phyloP scores from a whole-genome alignment of 1,284 basidiomycete species.

The Exobasidium cylindrosporum region DNA sequence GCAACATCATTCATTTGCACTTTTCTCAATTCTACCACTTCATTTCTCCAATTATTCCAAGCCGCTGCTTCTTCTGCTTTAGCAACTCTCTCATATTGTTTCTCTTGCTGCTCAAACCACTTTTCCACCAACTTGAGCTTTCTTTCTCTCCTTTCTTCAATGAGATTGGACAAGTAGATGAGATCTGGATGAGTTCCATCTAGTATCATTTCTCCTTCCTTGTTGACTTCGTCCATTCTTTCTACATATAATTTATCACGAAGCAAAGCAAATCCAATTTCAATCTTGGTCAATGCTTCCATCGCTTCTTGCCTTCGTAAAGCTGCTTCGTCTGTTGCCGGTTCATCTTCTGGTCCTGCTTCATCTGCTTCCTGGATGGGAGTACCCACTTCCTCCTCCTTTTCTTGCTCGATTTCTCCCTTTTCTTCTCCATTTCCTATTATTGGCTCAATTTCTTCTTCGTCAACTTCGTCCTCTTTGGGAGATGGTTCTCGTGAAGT shows the following conservation, averaged over 20 bases:
- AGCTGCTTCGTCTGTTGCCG: slow-evolving; percentile 44
- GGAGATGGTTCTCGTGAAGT: slow-evolving; percentile 3
- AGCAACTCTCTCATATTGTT: slow-evolving; percentile 69
- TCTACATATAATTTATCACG: slow-evolving; percentile 62
- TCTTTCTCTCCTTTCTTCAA: slow-evolving; percentile 53
- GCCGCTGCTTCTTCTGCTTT: slow-evolving; percentile 64
- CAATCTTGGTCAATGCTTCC: slow-evolving; percentile 61
- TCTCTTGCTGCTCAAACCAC: slow-evolving; percentile 64
- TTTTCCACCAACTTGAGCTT: slow-evolving; percentile 53
- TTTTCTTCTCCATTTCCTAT: slow-evolving; percentile 8
- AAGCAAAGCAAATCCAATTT: slow-evolving; percentile 62
- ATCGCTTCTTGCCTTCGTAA: slow-evolving; percentile 58
- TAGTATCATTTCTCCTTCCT: slow-evolving; percentile 60
- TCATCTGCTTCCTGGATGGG: slow-evolving; percentile 8
- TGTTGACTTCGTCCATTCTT: slow-evolving; percentile 61
- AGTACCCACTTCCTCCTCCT: slow-evolving; percentile 3
- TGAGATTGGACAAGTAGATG: slow-evolving; percentile 65
- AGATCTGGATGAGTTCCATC: slow-evolving; percentile 78
- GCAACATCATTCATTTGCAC: slow-evolving; percentile 79
- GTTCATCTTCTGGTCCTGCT: slow-evolving; percentile 16
- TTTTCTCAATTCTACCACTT: slow-evolving; percentile 71
- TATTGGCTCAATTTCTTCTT: slow-evolving; percentile 5
- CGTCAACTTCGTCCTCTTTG: slow-evolving; percentile 12
- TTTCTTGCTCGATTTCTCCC: slow-evolving; percentile 6
- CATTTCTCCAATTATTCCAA: slow-evolving; percentile 65